Conservation (phyloP, 2,329 filamentous ascomycete species). For the Xylariomycetidae sp. region DNA sequence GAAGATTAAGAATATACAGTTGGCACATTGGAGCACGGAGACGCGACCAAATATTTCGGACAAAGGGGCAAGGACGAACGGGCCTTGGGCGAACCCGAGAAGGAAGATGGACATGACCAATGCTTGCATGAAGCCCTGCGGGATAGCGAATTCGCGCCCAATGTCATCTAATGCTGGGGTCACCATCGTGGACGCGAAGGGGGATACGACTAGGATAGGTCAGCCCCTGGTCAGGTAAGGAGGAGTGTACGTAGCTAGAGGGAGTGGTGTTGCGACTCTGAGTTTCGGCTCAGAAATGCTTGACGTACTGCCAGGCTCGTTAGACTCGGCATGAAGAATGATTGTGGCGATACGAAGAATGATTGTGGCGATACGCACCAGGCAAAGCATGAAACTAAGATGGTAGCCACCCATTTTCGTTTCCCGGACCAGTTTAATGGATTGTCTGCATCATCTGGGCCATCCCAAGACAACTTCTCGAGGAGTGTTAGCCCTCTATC, state of each 20-base stretch:
- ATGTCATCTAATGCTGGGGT: constrained; percentile 43
- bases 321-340: no score
- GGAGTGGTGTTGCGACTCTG: no score
- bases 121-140: constrained; percentile 32
- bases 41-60: constrained; percentile 32
- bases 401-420: constrained; percentile 31
- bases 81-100: constrained; percentile 42
- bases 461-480: constrained; percentile 34
- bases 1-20: constrained; percentile 43
- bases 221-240: no score
- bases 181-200: constrained; percentile 48
- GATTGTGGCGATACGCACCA: no score
- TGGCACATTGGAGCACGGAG: constrained; percentile 42
- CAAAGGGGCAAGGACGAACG: constrained; percentile 36
- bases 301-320: no score
- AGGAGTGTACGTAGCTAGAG: no score
- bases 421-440: constrained; percentile 42
- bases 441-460: constrained; percentile 35
- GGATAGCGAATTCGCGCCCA: constrained; percentile 39
- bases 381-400: constrained; percentile 36
- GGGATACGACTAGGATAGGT: no score
- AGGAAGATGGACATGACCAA: constrained; percentile 43
- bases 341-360: no score
- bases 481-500: no score
- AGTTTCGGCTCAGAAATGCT: no score